Conservation (phyloP, 2,329 filamentous ascomycete genomes). For the Mycosphaerelloides madeirae region DNA sequence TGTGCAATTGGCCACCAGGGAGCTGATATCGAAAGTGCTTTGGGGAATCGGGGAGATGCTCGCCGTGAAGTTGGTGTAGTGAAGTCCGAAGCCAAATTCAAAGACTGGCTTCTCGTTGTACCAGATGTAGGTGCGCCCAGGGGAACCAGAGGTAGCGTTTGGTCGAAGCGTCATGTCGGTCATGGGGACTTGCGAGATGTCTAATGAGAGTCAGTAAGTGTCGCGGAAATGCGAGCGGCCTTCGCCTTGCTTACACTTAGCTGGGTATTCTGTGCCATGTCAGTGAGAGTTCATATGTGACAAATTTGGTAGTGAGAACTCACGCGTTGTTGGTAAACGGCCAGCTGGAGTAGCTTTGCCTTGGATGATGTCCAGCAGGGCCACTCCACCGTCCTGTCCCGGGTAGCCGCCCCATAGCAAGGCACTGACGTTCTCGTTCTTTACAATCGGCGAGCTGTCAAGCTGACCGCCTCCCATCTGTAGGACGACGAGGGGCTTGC, state of each 20-base stretch:
- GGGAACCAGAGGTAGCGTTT: conserved; percentile 35
- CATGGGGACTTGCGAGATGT: conserved; percentile 53
- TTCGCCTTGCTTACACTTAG: too few species aligned
- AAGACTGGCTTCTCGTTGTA: conserved; percentile 49
- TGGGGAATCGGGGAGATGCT: conserved; percentile 10
- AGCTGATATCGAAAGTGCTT: conserved; percentile 32
- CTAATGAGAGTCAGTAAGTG: conserved; percentile 29
- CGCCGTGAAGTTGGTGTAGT: conserved; percentile 53
- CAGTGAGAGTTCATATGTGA: too few species aligned
- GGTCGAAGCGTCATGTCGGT: conserved; percentile 55
- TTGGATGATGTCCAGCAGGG: conserved; percentile 51
- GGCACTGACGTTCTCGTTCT: conserved; percentile 46
- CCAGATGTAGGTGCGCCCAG: conserved; percentile 58
- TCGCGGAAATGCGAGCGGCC: too few species aligned
- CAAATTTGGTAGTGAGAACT: neutral
- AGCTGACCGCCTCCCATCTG: conserved; percentile 51
- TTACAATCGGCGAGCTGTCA: conserved; percentile 48
- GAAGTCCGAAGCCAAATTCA: conserved; percentile 53
- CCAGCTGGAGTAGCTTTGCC: conserved; percentile 51
- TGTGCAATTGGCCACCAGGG: conserved; percentile 35
- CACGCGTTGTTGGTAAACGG: conserved; percentile 47
- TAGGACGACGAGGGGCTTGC: conserved; percentile 51
- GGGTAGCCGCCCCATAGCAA: conserved; percentile 58
- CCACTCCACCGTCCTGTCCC: conserved; percentile 55
- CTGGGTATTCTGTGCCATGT: too few species aligned